Evolutionary conservation across 148 eudicot genomes (phyloP).

Genomic region (Rhododendron ovatum): DNA sequence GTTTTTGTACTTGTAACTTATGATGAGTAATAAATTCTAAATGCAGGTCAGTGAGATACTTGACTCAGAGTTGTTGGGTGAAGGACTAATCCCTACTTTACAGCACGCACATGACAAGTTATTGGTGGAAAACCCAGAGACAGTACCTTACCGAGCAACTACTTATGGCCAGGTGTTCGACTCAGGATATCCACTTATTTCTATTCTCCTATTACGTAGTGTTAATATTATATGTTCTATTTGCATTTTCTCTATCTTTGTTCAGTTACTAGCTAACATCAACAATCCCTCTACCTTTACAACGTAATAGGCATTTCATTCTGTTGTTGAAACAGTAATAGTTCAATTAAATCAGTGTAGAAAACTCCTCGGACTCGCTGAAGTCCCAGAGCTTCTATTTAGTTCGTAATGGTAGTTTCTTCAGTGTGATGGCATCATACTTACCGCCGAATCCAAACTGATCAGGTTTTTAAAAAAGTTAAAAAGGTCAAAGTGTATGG

Average conservation of each 20-base stretch:
- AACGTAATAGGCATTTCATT: neutral
- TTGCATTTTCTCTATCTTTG: neutral
- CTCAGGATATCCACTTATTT: neutral
- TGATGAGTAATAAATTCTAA: neutral
- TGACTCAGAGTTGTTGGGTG: conserved; percentile 92
- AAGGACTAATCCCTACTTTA: conserved; percentile 82
- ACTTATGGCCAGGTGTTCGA: conserved; percentile 69
- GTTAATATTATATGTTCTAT: neutral
- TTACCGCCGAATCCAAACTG: neutral
- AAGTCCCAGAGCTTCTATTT: neutral
- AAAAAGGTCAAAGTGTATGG: neutral
- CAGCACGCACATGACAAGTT: conserved; percentile 89
- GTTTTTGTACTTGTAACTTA: neutral
- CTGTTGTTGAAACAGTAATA: no score
- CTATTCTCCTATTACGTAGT: neutral
- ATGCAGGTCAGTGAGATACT: conserved; percentile 89
- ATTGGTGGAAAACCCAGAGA: conserved; percentile 59
- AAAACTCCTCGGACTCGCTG: neutral
- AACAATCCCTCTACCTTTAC: neutral
- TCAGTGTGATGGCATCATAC: neutral
- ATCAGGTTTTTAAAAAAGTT: neutral
- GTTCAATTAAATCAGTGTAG: neutral
- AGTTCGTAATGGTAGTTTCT: neutral
- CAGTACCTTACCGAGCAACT: conserved; percentile 76
- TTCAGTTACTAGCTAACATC: neutral